Evolutionary conservation across 108 stramenopile genomes (phyloP).

Genomic region (Cyclotella distinguenda): DNA sequence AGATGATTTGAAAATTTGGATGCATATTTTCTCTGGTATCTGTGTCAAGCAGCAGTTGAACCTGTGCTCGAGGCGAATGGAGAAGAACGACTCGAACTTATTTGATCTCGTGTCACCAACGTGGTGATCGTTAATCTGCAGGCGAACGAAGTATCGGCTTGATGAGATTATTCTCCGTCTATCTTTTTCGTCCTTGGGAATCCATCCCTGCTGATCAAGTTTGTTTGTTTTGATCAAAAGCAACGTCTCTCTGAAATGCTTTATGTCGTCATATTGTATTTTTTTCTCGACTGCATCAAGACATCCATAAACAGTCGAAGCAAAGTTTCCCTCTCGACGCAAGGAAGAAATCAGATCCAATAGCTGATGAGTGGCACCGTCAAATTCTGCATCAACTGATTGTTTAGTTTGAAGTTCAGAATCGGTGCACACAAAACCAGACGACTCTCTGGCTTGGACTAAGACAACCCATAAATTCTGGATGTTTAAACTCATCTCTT

Average conservation of each 20-base stretch:
- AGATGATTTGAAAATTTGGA: conserved; percentile 32
- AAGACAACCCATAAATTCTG: conserved; percentile 22
- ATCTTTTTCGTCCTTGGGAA: conserved; percentile 15
- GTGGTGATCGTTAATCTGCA: conserved; percentile 35
- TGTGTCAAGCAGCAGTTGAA: conserved; percentile 36
- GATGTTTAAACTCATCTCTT: conserved; percentile 5
- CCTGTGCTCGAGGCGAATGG: conserved; percentile 25
- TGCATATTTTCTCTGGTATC: conserved; percentile 13
- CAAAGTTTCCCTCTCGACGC: no score
- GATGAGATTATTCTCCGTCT: conserved; percentile 19
- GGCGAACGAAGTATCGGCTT: conserved; percentile 30
- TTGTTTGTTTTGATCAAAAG: not conserved
- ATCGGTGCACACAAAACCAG: conserved; percentile 6
- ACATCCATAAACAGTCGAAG: not conserved
- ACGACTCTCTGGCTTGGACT: conserved; percentile 12
- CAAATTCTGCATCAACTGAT: conserved; percentile 3
- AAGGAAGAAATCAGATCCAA: conserved; percentile 11
- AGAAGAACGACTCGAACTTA: conserved; percentile 28
- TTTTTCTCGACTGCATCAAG: conserved; percentile 15
- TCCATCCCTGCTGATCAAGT: not conserved
- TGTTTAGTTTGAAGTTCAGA: conserved; percentile 2
- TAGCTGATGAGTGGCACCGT: conserved; percentile 1
- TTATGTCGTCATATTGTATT: conserved; percentile 7
- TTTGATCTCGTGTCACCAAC: conserved; percentile 33
- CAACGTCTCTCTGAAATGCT: not conserved